A percentile compares a stretch with the other conserved stretches of the same genome.
These are phyloP conservation scores for Diplodia corticola DNA, from an alignment of 2,329 filamentous ascomycete genomes.

Conservation along the genomic window DNA sequence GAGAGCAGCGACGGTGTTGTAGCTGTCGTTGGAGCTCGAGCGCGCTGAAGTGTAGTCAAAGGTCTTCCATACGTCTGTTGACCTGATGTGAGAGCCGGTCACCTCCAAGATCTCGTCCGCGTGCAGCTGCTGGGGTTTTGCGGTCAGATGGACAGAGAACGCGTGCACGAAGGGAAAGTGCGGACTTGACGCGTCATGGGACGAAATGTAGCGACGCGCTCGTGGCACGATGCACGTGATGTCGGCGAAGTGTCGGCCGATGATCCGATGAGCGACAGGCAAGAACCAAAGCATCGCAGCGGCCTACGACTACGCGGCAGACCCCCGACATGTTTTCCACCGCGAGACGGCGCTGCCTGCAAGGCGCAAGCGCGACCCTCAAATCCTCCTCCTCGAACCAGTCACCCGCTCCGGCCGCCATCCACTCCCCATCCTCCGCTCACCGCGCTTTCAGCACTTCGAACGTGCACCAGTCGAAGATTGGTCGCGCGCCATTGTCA, in stretches of 20 bases:
- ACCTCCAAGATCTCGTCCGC: neutral
- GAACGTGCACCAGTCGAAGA: conserved; percentile 69
- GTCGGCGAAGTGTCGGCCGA: conserved; percentile 1
- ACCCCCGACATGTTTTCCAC: conserved; percentile 63
- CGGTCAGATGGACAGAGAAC: neutral
- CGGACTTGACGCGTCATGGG: neutral
- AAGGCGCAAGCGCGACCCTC: conserved; percentile 52
- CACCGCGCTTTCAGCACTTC: conserved; percentile 70
- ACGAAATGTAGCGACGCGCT: neutral
- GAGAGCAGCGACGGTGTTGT: neutral
- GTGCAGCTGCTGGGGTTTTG: neutral
- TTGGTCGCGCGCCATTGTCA: conserved; percentile 67
- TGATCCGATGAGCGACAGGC: neutral
- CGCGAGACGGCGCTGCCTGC: conserved; percentile 56
- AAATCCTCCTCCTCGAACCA: conserved; percentile 37
- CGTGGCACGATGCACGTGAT: conserved; percentile 1
- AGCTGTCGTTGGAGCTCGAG: neutral
- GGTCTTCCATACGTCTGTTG: neutral
- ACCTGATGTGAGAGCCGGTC: neutral
- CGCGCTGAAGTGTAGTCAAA: neutral
- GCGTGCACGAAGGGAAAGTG: neutral
- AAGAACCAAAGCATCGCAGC: conserved; percentile 2
- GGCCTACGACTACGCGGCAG: neutral
- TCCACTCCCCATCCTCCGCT: conserved; percentile 61
- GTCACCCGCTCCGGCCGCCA: conserved; percentile 63